Evolutionary conservation across 306 rosid genomes (phyloP), one percentile per base, ranked within the genome.

Genomic region (Cotoneaster glaucophyllus): DNA sequence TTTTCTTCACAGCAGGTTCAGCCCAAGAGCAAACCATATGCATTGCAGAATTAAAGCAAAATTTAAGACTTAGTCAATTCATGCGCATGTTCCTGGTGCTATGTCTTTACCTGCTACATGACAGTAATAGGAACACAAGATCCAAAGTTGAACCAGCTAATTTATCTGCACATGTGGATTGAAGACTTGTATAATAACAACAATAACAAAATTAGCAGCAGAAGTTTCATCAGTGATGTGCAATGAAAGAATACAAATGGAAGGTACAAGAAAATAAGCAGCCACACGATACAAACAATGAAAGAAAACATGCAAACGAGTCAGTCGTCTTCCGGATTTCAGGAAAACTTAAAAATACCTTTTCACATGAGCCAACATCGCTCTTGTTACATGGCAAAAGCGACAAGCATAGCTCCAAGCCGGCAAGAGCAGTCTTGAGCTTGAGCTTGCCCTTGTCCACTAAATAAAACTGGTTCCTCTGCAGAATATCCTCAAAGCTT

Each of bases 381-480:
- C 64, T 79, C 82, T 62, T 84, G 81, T 89, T 87, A 87, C 90
- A 85, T 19, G 98, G 91, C 87, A 95, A 85, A 80, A 95, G 87
- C 4, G 86, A 87, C 86, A 95, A 82, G 90, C 98, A 90, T 71
- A 70, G 90, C 67, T 80, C 86, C 84, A 95, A 81, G 81, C 98
- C 97, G 12, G 89, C 73, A 80, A 95, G 88, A 79, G 75, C 83
- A 82, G 74, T 86, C 79, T 85, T 87, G 50, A 95, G 86, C 79
- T 85, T 87, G 50, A 95, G 86, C 81, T 90, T 95, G 62, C 89
- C 90, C 84, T 84, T 89, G 73, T 90, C 97, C 77, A 80, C 92
- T 70, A 89, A 78, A 85, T 74, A 82, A 81, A 80, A 85, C 79
- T 88, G 88, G 90, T 86, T 89, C 85, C 86, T 84, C 79, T 73